Evolutionary conservation across 768 basidiomycete genomes (phyloP), one percentile per base, ranked within the genome.

Genomic region (Russula dissimulans): DNA sequence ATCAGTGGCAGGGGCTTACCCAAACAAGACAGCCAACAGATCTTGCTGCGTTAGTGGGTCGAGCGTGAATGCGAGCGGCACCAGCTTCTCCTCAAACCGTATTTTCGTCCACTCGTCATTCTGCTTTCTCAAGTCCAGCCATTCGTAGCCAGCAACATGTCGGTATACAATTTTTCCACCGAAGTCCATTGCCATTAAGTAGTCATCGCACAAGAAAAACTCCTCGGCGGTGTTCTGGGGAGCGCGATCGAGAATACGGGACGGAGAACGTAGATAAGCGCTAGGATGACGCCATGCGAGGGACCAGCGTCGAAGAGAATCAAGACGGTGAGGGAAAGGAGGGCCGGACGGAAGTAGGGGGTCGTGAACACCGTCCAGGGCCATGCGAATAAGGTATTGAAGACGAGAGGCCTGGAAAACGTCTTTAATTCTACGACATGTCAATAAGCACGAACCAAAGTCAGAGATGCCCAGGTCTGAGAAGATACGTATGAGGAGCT

Each of bases 401-500:
- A 60, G 32, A 38, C 42, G 49, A 10, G 60, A 52, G 29, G 22
- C 9, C 3, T 52, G 49, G 22, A 61, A 34, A 15, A 48, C 22
- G 18, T 5, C 38, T 3, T 52, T 47, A 3, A 47, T 1, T 46
- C 51, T 45, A 43, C 34, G 50, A 47, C 49, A 52, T 32, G 50
- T 43, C 15, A 53, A 11, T 12, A 61, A 38, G 26, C 56, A 52
- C 14, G 56, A 51, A 47, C 45, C 44, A 7, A 57, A 12, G 32
- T 47, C 45, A 11, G 44, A 29, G 36, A 42, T 31, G 22, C 41
- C 31, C 1, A 57, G 18, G 12, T 29, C 26, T 4, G 44, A 32
- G 14, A 57, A 57, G 18, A 57, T 43, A 15, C 26, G 50, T 29
- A 61, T 45, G 18, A 56, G 14, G 36, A 56, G 36, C 26, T 61